Base-by-base conservation (phyloP, 2,329 filamentous ascomycete species). In the Monilinia laxa region DNA sequence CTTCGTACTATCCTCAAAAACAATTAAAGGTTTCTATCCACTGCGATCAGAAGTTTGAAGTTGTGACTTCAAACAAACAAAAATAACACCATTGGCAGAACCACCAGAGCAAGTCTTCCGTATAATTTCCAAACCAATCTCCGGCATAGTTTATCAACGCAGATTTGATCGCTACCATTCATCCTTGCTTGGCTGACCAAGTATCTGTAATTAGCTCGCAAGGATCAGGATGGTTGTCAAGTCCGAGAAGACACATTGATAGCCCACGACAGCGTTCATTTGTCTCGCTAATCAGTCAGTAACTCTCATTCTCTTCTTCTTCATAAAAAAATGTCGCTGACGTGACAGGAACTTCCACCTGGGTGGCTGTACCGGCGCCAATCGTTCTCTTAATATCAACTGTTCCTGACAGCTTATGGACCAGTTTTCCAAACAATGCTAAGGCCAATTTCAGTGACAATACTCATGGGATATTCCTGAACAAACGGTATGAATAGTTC, bases 401-500 rank as follows among this genome's bases (percentile, higher is more conserved):
- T 11, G 78, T 81, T 0, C 87, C 88, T 45, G 82, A 80, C 0
- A 90, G 78, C n/a, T 84, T 82, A 45, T 82, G 81, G 9, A 89
- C 83, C 23, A 90, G 82, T 62, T 80, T 79, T 31, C 81, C 81
- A 2, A 42, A 90, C 87, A 7, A 90, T 87, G 16, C 83, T 85
- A 38, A 90, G 76, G 0, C 87, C 87, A 0, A 90, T 77, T 0
- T 87, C 87, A 1, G 85, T 85, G 0, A 87, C 87, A 6, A 83
- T 82, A 1, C 84, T 81, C 28, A 90, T 77, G 0, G 81, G 79
- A 66, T 88, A 83, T 71, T 90, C 87, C 68, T 90, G 87, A 0
- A 81, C 78, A 70, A 89, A 89, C 0, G 86, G 85, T 0, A 82
- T 83, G 70, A 86, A 90, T 0, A 89, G 76, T 18, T 82, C 80